Evolutionary conservation across 495 filamentous ascomycete genomes (phyloP).

Genomic region (Tuber indicum): DNA sequence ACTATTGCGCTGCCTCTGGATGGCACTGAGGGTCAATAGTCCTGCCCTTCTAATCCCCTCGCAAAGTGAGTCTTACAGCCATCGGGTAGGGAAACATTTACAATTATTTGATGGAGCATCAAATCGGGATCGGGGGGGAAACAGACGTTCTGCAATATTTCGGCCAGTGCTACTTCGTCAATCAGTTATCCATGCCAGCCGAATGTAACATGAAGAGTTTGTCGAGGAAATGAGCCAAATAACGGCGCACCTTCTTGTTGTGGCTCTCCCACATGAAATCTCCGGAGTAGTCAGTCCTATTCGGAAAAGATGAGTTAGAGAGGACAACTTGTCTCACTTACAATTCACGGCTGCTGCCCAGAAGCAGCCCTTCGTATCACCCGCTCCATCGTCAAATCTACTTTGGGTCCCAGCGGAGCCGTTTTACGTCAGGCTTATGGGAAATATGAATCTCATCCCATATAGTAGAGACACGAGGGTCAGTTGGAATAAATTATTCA

Average conservation of each 20-base stretch:
- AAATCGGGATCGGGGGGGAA: slow-evolving; percentile 60
- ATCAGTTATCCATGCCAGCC: slow-evolving; percentile 29
- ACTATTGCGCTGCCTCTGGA: no score
- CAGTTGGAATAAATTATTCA: background rate
- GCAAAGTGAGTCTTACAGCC: slow-evolving; percentile 50
- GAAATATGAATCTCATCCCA: slow-evolving; percentile 50
- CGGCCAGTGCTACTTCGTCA: slow-evolving; percentile 17
- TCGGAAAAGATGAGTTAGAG: slow-evolving; percentile 23
- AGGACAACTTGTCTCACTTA: slow-evolving; percentile 42
- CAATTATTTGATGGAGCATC: slow-evolving; percentile 55
- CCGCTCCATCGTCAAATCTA: slow-evolving; percentile 72
- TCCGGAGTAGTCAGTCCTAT: slow-evolving; percentile 28
- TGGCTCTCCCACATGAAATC: slow-evolving; percentile 49
- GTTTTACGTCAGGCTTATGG: slow-evolving; percentile 30
- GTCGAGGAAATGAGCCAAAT: slow-evolving; percentile 19
- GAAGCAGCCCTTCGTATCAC: slow-evolving; percentile 74
- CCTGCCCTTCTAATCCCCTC: slow-evolving; percentile 1
- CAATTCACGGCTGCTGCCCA: slow-evolving; percentile 88
- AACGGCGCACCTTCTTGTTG: slow-evolving; percentile 50
- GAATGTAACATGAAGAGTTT: slow-evolving; percentile 15
- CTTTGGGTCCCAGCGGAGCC: slow-evolving; percentile 39
- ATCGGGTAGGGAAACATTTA: slow-evolving; percentile 74
- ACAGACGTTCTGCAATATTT: slow-evolving; percentile 50
- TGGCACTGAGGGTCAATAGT: background rate
- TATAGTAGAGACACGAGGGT: slow-evolving; percentile 23